Base-by-base conservation (phyloP, 768 basidiomycete species). In the Lentinula aciculospora region DNA sequence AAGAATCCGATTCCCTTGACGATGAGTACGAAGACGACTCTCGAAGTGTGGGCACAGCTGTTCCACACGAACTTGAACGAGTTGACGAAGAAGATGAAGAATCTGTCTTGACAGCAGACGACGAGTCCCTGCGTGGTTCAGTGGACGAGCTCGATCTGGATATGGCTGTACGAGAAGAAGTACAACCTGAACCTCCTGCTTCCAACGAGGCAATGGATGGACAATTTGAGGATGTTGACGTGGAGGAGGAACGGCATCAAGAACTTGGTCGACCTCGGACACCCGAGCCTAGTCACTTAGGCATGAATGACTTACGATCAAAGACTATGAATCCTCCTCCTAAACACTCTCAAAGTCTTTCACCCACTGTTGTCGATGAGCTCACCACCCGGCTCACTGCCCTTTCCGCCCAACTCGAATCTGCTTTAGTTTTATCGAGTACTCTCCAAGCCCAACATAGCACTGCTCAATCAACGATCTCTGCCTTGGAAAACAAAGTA, bases 71-170 rank as follows among this genome's bases (percentile, higher is more conserved):
- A 46, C 71, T 88, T 6, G 90, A 88, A 65, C 76, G 81, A 3
- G 86, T 89, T 0, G 86, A 86, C 0, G 89, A 90, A 64, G 88
- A 87, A 63, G 86, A 89, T 56, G 88, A 90, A 62, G 84, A 83
- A 50, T 75, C 81, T 66, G 62, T 64, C 17, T 19, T 21, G 21
- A 72, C 72, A 60, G 32, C 44, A 23, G 58, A 61, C n/a, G 28
- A 58, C 15, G 60, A 58, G 25, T 13, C 40, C 40, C 27, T 51
- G 4, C 29, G 21, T 8, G 25, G 15, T 1, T 29, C 36, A 10
- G 58, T 51, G 25, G 42, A 45, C 25, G 47, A 53, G 23, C 31
- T 37, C 25, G 46, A 46, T 27, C 8, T 48, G 6, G 53, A 55
- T n/a, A 19, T 25, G 28, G 46, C 15, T 28, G 29, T 23, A 13